These are phyloP conservation scores for Aspergillus coremiiformis DNA, from an alignment of 495 filamentous ascomycete genomes.

Conservation along the genomic window DNA sequence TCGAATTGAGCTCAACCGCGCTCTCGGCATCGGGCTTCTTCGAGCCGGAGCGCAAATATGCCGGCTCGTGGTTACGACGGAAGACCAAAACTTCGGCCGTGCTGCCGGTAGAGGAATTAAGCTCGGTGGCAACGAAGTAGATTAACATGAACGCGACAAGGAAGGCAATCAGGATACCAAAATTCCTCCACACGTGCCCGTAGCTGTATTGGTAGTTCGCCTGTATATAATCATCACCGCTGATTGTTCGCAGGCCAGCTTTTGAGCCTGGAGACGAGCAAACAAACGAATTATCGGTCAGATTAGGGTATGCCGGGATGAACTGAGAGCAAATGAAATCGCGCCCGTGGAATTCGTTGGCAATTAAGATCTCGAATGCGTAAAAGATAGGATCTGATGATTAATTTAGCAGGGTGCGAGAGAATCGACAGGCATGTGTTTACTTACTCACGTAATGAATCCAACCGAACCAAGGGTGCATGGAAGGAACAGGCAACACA, in stretches of 20 bases:
- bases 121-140: conserved; percentile 35
- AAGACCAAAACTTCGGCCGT: conserved; percentile 31
- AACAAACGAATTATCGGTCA: conserved; percentile 33
- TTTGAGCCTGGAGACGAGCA: conserved; percentile 42
- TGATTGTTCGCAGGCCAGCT: conserved; percentile 40
- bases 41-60: conserved; percentile 25
- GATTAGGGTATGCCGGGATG: conserved; percentile 41
- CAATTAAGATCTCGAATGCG: conserved; percentile 37
- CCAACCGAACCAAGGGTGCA: conserved; percentile 44
- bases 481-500: conserved; percentile 32
- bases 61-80: conserved; percentile 25
- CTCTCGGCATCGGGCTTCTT: conserved; percentile 37
- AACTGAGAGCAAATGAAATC: conserved; percentile 38
- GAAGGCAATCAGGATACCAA: conserved; percentile 58
- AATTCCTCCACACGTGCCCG: conserved; percentile 56
- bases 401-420: background rate
- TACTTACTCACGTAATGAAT: conserved; percentile 30
- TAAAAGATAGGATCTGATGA: conserved; percentile 31
- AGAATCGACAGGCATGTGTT: too few species aligned
- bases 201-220: conserved; percentile 46
- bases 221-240: conserved; percentile 42
- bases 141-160: conserved; percentile 48
- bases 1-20: conserved; percentile 15
- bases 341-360: conserved; percentile 51
- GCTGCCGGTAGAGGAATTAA: conserved; percentile 25